Conservation (phyloP, 495 filamentous ascomycete species). For the Trypethelium eluteriae region DNA sequence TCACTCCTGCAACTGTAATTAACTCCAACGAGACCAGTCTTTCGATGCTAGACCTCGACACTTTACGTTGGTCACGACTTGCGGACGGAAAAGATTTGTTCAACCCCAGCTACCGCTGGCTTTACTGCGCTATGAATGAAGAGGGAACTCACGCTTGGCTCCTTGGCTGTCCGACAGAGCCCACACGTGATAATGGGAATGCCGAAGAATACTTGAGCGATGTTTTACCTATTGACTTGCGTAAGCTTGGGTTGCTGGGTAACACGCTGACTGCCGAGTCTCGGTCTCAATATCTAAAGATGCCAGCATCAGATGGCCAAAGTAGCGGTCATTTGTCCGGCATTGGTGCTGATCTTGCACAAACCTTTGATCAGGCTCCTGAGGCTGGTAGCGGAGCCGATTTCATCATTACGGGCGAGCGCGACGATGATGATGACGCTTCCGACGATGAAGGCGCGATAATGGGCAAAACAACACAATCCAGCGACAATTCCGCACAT, state of each 20-base stretch:
- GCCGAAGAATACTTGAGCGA: constrained; percentile 89
- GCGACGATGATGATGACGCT: constrained; percentile 55
- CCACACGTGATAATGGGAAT: constrained; percentile 41
- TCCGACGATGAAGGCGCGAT: constrained; percentile 45
- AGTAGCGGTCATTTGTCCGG: constrained; percentile 47
- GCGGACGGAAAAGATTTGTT: constrained; percentile 92
- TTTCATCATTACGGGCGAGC: constrained; percentile 74
- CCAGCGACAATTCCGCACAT: constrained; percentile 32
- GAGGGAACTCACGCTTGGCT: constrained; percentile 94
- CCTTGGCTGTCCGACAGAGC: constrained; percentile 78
- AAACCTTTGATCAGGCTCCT: constrained; percentile 73
- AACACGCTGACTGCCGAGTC: constrained; percentile 60
- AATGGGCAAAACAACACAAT: constrained; percentile 36
- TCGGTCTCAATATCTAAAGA: constrained; percentile 48
- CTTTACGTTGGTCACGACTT: constrained; percentile 84
- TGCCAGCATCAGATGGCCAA: constrained; percentile 45
- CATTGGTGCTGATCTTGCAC: constrained; percentile 72
- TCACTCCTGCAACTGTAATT: constrained; percentile 83
- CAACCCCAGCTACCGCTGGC: constrained; percentile 80
- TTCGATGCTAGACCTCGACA: constrained; percentile 75
- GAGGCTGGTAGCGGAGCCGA: constrained; percentile 75
- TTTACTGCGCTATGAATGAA: constrained; percentile 91
- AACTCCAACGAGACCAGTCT: constrained; percentile 78
- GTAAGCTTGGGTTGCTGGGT: constrained; percentile 76
- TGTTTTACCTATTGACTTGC: constrained; percentile 82